Conservation (phyloP, 805 yeast species). For the Cyberlindnera xylosilytica region DNA sequence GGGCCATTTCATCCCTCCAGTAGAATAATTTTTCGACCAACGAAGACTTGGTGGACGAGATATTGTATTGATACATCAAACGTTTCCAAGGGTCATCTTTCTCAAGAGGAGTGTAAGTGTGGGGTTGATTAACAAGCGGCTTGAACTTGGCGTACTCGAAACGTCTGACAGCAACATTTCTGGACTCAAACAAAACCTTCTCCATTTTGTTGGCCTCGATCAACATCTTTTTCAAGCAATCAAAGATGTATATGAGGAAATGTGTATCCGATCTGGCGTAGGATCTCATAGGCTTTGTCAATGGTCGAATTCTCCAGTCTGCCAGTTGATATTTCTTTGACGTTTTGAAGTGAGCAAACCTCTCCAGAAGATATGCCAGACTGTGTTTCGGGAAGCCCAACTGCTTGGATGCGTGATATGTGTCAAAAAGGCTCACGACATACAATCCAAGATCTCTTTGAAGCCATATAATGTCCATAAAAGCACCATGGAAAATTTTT, state of each 20-base stretch:
- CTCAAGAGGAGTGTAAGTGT: slow-evolving; percentile 49
- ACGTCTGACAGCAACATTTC: slow-evolving; percentile 75
- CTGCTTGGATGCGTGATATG: slow-evolving; percentile 81
- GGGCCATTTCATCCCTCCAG: slow-evolving; percentile 84
- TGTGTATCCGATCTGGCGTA: slow-evolving; percentile 97
- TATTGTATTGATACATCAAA: slow-evolving; percentile 60
- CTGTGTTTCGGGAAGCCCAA: slow-evolving; percentile 82
- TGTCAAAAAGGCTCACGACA: slow-evolving; percentile 86
- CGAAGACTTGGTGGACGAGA: slow-evolving; percentile 50
- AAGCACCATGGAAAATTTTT: slow-evolving; percentile 94
- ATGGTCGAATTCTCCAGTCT: slow-evolving; percentile 93
- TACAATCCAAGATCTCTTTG: slow-evolving; percentile 94
- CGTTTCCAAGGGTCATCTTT: slow-evolving; percentile 65
- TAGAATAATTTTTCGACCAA: slow-evolving; percentile 59
- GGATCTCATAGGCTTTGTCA: slow-evolving; percentile 67
- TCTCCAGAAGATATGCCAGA: slow-evolving; percentile 78
- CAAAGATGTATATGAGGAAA: slow-evolving; percentile 77
- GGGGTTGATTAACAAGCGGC: slow-evolving; percentile 29
- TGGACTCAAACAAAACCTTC: slow-evolving; percentile 68
- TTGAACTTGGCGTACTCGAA: slow-evolving; percentile 78
- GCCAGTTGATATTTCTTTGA: slow-evolving; percentile 94
- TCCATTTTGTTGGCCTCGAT: slow-evolving; percentile 48
- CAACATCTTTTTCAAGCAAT: slow-evolving; percentile 63
- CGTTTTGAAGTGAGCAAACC: slow-evolving; percentile 77
- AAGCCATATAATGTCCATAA: slow-evolving; percentile 95